Conservation (phyloP, 345 rosid species). For the Eucalyptus virginea region DNA sequence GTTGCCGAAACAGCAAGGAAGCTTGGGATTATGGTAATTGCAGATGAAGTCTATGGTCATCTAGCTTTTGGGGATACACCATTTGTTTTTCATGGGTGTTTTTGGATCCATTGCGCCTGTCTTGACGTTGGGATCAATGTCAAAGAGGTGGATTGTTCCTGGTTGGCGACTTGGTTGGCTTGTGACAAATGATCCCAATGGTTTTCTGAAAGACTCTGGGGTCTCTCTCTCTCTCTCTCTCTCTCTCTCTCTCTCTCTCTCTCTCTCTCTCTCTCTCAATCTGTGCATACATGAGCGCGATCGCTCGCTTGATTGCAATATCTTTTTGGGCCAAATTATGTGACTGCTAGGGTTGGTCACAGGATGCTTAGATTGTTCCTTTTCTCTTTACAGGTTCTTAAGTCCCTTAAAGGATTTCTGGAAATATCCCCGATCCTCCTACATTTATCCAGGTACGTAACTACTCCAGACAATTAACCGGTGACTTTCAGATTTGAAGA, state of each 20-base stretch:
- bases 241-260: background rate
- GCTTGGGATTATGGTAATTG: constrained; percentile 53
- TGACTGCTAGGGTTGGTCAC: background rate
- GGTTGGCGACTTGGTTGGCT: constrained; percentile 85
- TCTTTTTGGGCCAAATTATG: background rate
- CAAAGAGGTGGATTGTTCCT: constrained; percentile 71
- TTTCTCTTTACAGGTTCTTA: constrained; percentile 14
- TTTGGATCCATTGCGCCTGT: constrained; percentile 51
- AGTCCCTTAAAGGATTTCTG: constrained; percentile 19
- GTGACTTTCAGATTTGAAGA: background rate
- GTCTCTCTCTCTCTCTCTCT: constrained; percentile 2
- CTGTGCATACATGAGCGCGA: background rate
- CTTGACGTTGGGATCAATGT: constrained; percentile 52
- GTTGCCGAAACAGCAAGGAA: constrained; percentile 47
- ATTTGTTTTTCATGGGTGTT: constrained; percentile 51
- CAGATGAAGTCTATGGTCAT: constrained; percentile 60
- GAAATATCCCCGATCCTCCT: constrained; percentile 21
- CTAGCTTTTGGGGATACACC: constrained; percentile 38
- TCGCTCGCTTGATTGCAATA: background rate
- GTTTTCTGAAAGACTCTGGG: constrained; percentile 33
- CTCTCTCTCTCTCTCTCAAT: background rate
- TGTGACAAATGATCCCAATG: constrained; percentile 40
- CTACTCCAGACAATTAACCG: background rate
- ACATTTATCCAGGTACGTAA: constrained; percentile 41
- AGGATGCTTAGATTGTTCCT: background rate